Base-by-base conservation (phyloP, 352 stramenopile species). In the Lagenidium giganteum region DNA sequence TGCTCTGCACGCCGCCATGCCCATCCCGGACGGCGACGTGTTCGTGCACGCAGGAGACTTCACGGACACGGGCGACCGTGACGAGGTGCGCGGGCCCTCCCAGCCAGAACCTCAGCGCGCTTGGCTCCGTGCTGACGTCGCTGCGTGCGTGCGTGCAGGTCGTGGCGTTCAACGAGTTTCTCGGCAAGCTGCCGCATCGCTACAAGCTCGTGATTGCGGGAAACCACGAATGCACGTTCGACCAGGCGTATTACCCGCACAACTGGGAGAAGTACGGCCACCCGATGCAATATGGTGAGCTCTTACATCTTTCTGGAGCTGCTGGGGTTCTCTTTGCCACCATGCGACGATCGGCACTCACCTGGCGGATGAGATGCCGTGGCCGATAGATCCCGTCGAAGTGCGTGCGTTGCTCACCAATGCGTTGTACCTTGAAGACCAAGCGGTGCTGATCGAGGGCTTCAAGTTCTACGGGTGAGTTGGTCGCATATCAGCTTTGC, bases 21-120 rank as follows among this genome's bases (percentile, higher is more conserved):
- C 39, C 27, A 64, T 88, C n/a, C 73, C 80, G 0, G 53, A 69
- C 33, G 76, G 93, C 47, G 81, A 91, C 46, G 83, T 96, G 38
- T 55, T 96, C 18, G 64, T 97, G 22, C 84, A 95, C 36, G 86
- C 95, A 34, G 76, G 76, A 17, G 87, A 98, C 68, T 88, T 98
- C 34, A 86, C 75, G 24, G 88, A 79, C 59, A 93, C 64, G 17
- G 78, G 78, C 26, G 61, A 66, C 24, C 73, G 70, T 41, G 54
- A 64, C 27, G 72, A 91, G 47, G 68, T 73, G n/a, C 29, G 32
- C 17, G 33, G 33, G 16, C 16, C 33, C 13, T 40, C 11, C 9
- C 2, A 1, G 33, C 3, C 3, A 24, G 14, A 24, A 13, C 14
- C 34, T 22, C 20, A 20, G 14, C 23, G 7, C 34, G 6, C 3